phyloP scores from a whole-genome alignment of 306 rosid species.

The Amphicarpaea edgeworthii region DNA sequence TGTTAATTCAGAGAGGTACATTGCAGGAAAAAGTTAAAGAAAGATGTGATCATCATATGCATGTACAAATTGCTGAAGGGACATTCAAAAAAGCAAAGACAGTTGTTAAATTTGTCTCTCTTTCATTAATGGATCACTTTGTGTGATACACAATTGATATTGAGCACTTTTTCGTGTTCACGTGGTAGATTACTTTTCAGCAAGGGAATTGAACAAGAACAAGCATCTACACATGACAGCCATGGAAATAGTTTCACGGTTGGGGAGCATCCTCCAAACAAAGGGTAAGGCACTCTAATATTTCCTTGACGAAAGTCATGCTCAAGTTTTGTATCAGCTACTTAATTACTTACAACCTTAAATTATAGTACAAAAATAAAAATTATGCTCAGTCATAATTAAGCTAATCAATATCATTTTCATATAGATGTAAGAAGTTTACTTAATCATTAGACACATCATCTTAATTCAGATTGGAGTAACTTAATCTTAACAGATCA shows the following conservation, averaged over 20 bases:
- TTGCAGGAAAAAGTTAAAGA: not conserved
- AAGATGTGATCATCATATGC: not conserved
- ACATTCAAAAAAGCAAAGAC: not conserved
- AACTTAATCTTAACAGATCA: not conserved
- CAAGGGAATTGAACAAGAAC: not conserved
- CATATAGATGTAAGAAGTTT: too few species aligned
- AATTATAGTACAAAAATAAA: too few species aligned
- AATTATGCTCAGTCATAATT: too few species aligned
- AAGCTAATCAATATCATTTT: too few species aligned
- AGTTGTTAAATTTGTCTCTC: constrained; percentile 14
- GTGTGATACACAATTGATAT: not conserved
- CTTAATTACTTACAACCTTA: not conserved
- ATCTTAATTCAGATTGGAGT: too few species aligned
- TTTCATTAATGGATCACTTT: constrained; percentile 10
- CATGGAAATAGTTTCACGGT: not conserved
- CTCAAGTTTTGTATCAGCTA: not conserved
- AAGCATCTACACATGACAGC: too few species aligned
- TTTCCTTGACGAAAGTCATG: not conserved
- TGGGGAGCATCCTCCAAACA: not conserved
- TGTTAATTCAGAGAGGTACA: not conserved
- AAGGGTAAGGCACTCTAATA: too few species aligned
- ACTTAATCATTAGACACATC: too few species aligned
- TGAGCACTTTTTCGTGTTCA: not conserved
- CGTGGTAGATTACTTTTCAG: not conserved
- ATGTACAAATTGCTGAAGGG: not conserved